Percentiles rank a stretch among this genome's conserved stretches.
These are phyloP conservation scores for Raphidocelis subcapitata DNA, from an alignment of 139 green algal genomes.

Conservation along the genomic window DNA sequence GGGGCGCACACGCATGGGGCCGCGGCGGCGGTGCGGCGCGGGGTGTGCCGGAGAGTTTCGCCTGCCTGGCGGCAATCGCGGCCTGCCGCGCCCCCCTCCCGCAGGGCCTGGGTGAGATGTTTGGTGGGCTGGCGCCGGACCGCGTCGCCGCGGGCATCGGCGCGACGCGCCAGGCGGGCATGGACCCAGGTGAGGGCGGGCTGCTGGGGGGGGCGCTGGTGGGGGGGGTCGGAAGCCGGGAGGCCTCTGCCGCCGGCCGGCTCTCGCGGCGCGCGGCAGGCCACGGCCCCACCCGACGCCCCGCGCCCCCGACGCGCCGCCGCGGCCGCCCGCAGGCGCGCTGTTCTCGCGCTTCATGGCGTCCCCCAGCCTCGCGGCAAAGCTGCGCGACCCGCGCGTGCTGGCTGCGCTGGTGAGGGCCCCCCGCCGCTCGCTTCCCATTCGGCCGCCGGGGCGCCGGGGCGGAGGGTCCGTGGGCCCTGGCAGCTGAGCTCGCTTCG, in stretches of 20 bases:
- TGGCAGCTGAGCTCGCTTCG: not conserved
- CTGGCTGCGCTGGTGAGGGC: conserved; percentile 13
- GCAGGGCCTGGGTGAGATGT: conserved; percentile 18
- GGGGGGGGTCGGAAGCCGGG: too few relatives aligned
- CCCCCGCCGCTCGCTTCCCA: not conserved
- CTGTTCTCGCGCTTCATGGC: conserved; percentile 4
- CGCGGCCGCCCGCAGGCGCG: too few relatives aligned
- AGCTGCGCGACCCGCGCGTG: conserved; percentile 14
- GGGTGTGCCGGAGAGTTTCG: too few relatives aligned
- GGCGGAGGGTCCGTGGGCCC: not conserved
- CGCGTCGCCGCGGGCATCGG: not conserved
- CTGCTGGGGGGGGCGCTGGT: too few relatives aligned
- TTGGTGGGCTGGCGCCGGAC: not conserved
- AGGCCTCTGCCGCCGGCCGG: too few relatives aligned
- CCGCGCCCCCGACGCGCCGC: too few relatives aligned
- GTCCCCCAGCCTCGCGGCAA: conserved; percentile 8
- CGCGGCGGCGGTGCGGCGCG: too few relatives aligned
- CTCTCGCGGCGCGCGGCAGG: too few relatives aligned
- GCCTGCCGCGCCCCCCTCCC: not conserved
- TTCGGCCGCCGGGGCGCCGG: too few relatives aligned
- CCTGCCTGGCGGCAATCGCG: too few relatives aligned
- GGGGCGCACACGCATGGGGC: too few relatives aligned
- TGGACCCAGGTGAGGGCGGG: conserved; percentile 5
- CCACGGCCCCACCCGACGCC: too few relatives aligned
- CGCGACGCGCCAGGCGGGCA: not conserved